Evolutionary conservation across 1,284 basidiomycete genomes (phyloP).

Genomic region (Neolentinus lepideus): DNA sequence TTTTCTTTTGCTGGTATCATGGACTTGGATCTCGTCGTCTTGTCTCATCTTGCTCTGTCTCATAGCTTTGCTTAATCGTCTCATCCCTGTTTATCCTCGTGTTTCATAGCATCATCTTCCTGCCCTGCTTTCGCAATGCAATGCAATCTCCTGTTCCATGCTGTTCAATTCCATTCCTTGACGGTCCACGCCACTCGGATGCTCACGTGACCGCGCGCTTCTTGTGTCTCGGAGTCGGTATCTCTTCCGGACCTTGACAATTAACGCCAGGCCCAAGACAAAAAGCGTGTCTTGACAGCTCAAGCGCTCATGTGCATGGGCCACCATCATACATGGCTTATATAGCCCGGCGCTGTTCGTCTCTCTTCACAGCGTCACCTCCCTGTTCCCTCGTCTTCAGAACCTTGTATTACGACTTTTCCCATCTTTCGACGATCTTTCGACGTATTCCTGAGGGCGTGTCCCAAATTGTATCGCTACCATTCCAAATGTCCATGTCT

Average conservation of each 20-base stretch:
- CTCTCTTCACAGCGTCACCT: not conserved
- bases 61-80: not conserved
- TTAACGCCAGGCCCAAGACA: not conserved
- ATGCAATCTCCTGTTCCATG: not conserved
- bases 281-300: not conserved
- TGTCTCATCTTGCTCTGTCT: not conserved
- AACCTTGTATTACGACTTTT: no score
- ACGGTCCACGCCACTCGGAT: not conserved
- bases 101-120: not conserved
- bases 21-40: not conserved
- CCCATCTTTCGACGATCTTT: no score
- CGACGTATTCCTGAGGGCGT: not conserved
- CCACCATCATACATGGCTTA: not conserved
- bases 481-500: not conserved
- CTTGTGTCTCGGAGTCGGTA: not conserved
- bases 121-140: not conserved
- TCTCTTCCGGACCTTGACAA: not conserved
- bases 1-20: not conserved
- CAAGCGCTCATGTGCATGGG: not conserved
- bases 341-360: not conserved
- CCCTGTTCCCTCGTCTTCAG: not conserved
- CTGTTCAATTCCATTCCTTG: not conserved
- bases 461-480: not conserved
- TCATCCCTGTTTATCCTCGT: not conserved
- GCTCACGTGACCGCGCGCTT: not conserved